Evolutionary conservation across 306 rosid species (phyloP).

Genomic region (Cercis canadensis): DNA sequence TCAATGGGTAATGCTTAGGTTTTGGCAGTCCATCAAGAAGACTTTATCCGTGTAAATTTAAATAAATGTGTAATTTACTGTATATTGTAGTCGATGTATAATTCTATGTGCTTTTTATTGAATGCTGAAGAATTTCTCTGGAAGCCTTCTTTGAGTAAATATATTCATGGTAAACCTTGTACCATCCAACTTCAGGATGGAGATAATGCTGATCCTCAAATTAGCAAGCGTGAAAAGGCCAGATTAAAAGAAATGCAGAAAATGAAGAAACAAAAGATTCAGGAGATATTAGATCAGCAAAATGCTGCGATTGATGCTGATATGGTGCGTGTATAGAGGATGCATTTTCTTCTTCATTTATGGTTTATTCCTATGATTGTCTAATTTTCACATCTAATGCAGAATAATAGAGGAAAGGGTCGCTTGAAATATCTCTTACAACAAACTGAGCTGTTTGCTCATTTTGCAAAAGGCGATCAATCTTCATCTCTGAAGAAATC

Average conservation of each 20-base stretch:
- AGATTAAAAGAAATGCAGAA: constrained; percentile 81
- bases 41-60: not conserved
- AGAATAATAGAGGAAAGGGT: constrained; percentile 88
- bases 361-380: not conserved
- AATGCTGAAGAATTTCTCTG: not conserved
- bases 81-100: not conserved
- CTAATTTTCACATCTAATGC: constrained; percentile 24
- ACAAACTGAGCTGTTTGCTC: constrained; percentile 98
- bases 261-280: constrained; percentile 84
- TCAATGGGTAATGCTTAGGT: not conserved
- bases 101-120: not conserved
- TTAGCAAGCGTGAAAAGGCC: constrained; percentile 84
- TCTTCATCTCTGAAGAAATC: constrained; percentile 80
- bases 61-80: not conserved
- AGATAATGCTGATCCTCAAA: constrained; percentile 46
- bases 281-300: constrained; percentile 84
- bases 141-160: not conserved
- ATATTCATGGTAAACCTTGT: not conserved
- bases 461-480: constrained; percentile 86
- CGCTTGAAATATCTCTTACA: constrained; percentile 92
- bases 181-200: constrained; percentile 51
- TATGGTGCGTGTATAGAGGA: constrained; percentile 60
- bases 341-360: not conserved
- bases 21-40: not conserved
- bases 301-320: constrained; percentile 92